Evolutionary conservation across 331 rosid species (phyloP), one percentile per base, ranked within the genome.

Genomic region (Pyracantha coccinea): DNA sequence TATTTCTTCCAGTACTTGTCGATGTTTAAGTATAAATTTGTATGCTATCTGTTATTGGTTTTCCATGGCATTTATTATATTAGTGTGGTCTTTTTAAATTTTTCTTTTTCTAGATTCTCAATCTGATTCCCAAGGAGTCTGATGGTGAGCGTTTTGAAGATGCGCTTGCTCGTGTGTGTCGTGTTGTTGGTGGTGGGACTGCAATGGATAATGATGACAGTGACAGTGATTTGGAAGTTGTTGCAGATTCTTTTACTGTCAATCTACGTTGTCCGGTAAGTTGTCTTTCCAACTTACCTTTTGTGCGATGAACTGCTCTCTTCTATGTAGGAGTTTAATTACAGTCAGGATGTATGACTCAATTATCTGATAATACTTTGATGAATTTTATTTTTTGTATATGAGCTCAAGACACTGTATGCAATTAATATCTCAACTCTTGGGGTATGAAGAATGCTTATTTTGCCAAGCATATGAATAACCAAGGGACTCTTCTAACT

Each of bases 181-280:
- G 89, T 84, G 97, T 28, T 57, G 86, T 87, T 25, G 91, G 94
- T 82, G 96, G 99, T 75, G 97, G 99, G 66, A 87, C 85, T 81
- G 83, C 91, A 27, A 79, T 82, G 53, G 96, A 89, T 79, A 85
- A 90, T 70, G 97, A 85, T 75, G 98, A 84, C 65, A 92, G 97
- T 64, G 98, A 95, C 82, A 95, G 98, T 84, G 99, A 95, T 81
- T 74, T 95, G 79, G 99, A 95, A 85, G 97, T 95, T 47, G 99
- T 95, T 85, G 91, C 99, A 7, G 98, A 95, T 76, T 85, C 85
- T 55, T 87, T 95, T 76, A 79, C 83, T 61, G 90, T 95, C 86
- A 92, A 85, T 76, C 91, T 95, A 55, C 97, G 97, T 25, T 95
- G 99, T 74, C 99, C 99, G 2, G 99, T 95, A 89, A 90, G 96